A percentile compares a stretch with the other conserved stretches of the same genome.
These are phyloP conservation scores for Sordariomycetes sp. DNA, from an alignment of 2,329 filamentous ascomycete species.

Conservation along the genomic window DNA sequence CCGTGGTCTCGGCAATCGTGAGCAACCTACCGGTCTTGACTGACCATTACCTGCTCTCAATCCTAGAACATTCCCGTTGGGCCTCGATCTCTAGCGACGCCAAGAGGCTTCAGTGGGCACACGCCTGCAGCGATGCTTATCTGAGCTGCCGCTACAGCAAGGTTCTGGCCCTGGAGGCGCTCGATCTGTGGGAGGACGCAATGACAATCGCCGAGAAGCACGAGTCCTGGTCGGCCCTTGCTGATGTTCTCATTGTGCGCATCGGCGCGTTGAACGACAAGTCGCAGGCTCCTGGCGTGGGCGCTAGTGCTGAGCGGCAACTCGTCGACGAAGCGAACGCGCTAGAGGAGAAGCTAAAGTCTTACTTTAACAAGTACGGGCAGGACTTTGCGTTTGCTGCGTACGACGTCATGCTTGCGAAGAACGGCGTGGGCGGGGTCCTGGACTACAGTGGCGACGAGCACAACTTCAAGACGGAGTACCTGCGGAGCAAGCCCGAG, in stretches of 20 bases:
- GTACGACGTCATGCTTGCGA: slow-evolving; percentile 64
- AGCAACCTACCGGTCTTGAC: slow-evolving; percentile 35
- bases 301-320: slow-evolving; percentile 22
- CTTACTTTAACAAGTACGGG: slow-evolving; percentile 50
- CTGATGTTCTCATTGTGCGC: slow-evolving; percentile 40
- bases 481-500: slow-evolving; percentile 57
- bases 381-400: slow-evolving; percentile 60
- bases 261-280: slow-evolving; percentile 24
- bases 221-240: slow-evolving; percentile 38
- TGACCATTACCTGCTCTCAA: slow-evolving; percentile 38
- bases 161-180: slow-evolving; percentile 37
- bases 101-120: slow-evolving; percentile 24
- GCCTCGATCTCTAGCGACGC: slow-evolving; percentile 28
- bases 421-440: slow-evolving; percentile 51
- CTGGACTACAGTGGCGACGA: slow-evolving; percentile 60
- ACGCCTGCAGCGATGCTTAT: slow-evolving; percentile 34
- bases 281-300: slow-evolving; percentile 13
- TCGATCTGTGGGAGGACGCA: slow-evolving; percentile 42
- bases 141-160: slow-evolving; percentile 35
- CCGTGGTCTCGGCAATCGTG: slow-evolving; percentile 29
- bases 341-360: slow-evolving; percentile 32
- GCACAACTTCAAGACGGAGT: slow-evolving; percentile 59
- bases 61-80: slow-evolving; percentile 40
- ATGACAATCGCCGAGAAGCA: slow-evolving; percentile 47
- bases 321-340: slow-evolving; percentile 28